Evolutionary conservation across 202 grass and related monocot genomes (phyloP).

Genomic region (Cymbopogon flexuosus): DNA sequence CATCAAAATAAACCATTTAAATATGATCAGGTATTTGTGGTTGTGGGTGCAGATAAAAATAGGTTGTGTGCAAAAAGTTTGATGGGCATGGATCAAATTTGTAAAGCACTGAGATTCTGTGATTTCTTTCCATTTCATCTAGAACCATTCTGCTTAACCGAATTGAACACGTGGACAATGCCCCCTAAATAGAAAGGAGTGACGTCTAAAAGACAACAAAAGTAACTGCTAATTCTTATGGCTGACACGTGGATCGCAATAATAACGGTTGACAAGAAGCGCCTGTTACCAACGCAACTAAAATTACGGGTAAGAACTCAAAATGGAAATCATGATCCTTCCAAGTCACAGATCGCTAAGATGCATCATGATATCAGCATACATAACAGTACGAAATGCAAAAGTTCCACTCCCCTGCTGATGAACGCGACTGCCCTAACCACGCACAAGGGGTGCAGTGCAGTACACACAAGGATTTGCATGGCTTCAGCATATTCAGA

Average conservation of each 20-base stretch:
- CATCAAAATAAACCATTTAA: not conserved
- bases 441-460: not conserved
- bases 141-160: not conserved
- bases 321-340: not conserved
- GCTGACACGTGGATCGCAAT: not conserved
- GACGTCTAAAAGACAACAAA: constrained; percentile 25
- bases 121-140: not conserved
- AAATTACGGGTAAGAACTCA: not conserved
- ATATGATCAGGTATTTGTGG: not conserved
- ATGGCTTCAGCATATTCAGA: not conserved
- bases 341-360: not conserved
- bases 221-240: not conserved
- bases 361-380: not conserved
- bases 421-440: not conserved
- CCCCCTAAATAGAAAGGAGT: not conserved
- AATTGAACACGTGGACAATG: not conserved
- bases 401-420: not conserved
- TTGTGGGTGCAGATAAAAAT: not conserved
- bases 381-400: not conserved
- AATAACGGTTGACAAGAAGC: not conserved
- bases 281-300: not conserved
- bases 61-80: not conserved
- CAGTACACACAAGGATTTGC: not conserved
- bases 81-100: not conserved
- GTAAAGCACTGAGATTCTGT: not conserved